Conservation (phyloP, 2,329 filamentous ascomycete genomes). For the Bretziella fagacearum region DNA sequence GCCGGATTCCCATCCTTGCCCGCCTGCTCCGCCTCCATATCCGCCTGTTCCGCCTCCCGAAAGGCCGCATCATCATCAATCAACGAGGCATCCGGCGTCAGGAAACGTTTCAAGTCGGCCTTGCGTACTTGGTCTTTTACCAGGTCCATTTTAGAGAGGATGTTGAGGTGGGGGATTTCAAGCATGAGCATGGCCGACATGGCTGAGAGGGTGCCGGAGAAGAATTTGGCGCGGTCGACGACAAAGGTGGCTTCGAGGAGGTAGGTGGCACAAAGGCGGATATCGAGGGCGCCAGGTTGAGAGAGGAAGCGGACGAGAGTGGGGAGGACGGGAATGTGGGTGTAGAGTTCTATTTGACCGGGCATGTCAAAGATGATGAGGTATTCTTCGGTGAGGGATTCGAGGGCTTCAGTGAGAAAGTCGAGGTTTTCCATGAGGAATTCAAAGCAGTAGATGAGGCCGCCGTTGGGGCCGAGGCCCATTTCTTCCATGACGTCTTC, state of each 20-base stretch:
- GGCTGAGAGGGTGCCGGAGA: conserved; percentile 82
- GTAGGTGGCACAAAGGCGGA: conserved; percentile 85
- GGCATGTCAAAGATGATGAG: conserved; percentile 98
- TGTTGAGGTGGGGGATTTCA: conserved; percentile 90
- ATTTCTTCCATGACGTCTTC: conserved; percentile 96
- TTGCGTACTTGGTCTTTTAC: conserved; percentile 78
- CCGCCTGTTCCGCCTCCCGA: conserved; percentile 16
- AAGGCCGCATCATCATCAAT: conserved; percentile 63
- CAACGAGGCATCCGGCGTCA: conserved; percentile 68
- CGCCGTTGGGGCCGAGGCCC: conserved; percentile 76
- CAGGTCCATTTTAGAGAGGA: conserved; percentile 95
- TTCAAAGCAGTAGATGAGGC: conserved; percentile 91
- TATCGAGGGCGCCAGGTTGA: conserved; percentile 62
- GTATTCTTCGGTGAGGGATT: conserved; percentile 80
- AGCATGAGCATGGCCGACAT: conserved; percentile 99
- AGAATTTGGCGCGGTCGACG: conserved; percentile 91
- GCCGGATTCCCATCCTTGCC: conserved; percentile 22
- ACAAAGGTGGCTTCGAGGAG: conserved; percentile 92
- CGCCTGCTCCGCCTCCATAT: conserved; percentile 51
- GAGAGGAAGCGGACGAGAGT: conserved; percentile 68
- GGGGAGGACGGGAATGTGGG: conserved; percentile 84
- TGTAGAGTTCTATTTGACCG: conserved; percentile 96
- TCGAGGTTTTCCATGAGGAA: conserved; percentile 89
- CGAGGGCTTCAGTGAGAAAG: conserved; percentile 72
- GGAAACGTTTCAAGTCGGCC: conserved; percentile 75